A percentile compares a stretch with the other conserved stretches of the same genome.
Conservation (phyloP, 805 yeast genomes). For the Kuraishia cidri region DNA sequence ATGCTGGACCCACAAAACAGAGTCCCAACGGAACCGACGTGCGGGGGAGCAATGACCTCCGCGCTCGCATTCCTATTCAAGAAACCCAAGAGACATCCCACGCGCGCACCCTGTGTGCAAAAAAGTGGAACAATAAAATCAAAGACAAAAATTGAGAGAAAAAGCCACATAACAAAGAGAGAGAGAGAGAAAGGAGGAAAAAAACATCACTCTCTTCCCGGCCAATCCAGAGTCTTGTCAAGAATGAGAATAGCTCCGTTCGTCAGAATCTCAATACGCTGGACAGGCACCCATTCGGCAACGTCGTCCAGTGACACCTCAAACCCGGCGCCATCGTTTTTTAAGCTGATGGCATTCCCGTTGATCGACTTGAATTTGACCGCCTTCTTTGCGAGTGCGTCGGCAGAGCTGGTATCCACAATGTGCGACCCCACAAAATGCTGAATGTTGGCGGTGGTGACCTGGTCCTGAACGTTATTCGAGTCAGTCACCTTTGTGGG, state of each 20-base stretch:
- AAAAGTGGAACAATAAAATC: too few species aligned
- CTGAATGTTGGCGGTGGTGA: conserved; percentile 40
- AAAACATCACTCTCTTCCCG: too few species aligned
- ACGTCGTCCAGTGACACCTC: conserved; percentile 21
- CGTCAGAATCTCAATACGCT: conserved; percentile 23
- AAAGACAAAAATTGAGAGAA: too few species aligned
- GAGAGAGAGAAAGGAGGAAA: too few species aligned
- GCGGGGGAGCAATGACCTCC: too few species aligned
- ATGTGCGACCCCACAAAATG: conserved; percentile 59
- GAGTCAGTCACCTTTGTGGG: conserved; percentile 39
- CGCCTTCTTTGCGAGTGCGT: conserved; percentile 10
- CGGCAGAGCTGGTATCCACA: conserved; percentile 18
- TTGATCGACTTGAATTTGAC: conserved; percentile 22
- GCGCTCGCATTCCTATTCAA: too few species aligned
- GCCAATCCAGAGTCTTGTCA: conserved; percentile 25
- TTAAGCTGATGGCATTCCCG: conserved; percentile 25
- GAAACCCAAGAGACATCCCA: too few species aligned
- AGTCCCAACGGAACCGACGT: too few species aligned
- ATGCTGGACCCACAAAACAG: too few species aligned
- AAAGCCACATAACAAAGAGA: too few species aligned
- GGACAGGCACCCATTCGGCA: conserved; percentile 26
- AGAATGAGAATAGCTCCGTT: conserved; percentile 39
- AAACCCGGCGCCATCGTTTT: conserved; percentile 23
- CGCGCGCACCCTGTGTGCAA: too few species aligned
- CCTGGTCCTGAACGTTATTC: conserved; percentile 32